phyloP scores from a whole-genome alignment of 1,139 yeast genomes.

The Blastobotrys aristatus region DNA sequence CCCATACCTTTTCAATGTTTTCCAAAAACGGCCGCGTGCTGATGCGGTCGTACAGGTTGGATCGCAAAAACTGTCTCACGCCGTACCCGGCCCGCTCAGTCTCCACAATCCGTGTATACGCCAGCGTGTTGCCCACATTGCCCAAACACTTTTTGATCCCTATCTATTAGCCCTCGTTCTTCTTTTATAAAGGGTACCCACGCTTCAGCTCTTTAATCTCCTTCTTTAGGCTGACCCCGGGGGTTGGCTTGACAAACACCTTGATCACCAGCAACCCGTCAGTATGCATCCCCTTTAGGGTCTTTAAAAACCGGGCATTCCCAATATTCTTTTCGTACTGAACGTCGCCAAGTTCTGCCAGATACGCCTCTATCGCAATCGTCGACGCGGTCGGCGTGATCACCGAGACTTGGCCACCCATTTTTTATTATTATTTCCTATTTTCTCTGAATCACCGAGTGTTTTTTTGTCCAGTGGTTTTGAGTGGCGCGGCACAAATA shows the following conservation, averaged over 20 bases:
- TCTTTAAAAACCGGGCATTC: conserved; percentile 78
- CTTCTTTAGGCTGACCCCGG: conserved; percentile 36
- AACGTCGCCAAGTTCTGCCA: conserved; percentile 67
- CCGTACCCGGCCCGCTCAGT: conserved; percentile 91
- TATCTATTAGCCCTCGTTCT: neutral
- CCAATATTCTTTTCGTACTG: conserved; percentile 68
- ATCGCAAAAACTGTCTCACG: conserved; percentile 72
- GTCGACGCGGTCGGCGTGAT: conserved; percentile 90
- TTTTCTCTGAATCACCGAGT: too few species aligned
- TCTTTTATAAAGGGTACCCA: conserved; percentile 14
- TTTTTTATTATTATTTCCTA: conserved; percentile 25
- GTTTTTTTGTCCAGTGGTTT: too few species aligned
- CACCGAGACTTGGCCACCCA: conserved; percentile 81
- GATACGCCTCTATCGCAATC: conserved; percentile 84
- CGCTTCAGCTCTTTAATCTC: conserved; percentile 22
- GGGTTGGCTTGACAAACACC: conserved; percentile 71
- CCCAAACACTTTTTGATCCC: conserved; percentile 14
- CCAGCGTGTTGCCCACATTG: conserved; percentile 56
- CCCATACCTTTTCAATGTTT: conserved; percentile 75
- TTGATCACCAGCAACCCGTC: conserved; percentile 76
- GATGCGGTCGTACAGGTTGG: conserved; percentile 78
- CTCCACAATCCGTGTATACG: conserved; percentile 71
- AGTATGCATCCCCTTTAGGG: conserved; percentile 60
- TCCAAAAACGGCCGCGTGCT: conserved; percentile 83
- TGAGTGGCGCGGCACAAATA: neutral